Evolutionary conservation across 176 grass and related monocot genomes (phyloP).

Genomic region (Zea mays): Zm-B73-REFERENCE-NAM-5.0 NC_050105.1:3592501-3593000

Average conservation of each 20-base stretch:
- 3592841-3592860: neutral
- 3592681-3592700: slow-evolving; percentile 31
- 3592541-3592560: neutral
- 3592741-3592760: neutral
- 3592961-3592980: neutral
- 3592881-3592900: neutral
- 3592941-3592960: neutral
- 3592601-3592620: slow-evolving; percentile 17
- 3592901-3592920: slow-evolving; percentile 19
- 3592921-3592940: slow-evolving; percentile 12
- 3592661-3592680: slow-evolving; percentile 25
- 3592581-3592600: neutral
- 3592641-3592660: neutral
- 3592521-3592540: slow-evolving; percentile 21
- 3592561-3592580: neutral
- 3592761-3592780: neutral
- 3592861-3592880: neutral
- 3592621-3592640: neutral
- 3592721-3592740: neutral
- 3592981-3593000: neutral
- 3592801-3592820: slow-evolving; percentile 14
- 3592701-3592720: neutral
- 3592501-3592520: neutral
- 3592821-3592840: slow-evolving; percentile 7
- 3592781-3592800: slow-evolving; percentile 10